phyloP scores from a whole-genome alignment of 2,329 filamentous ascomycete species.

The Aspergillus sp. region DNA sequence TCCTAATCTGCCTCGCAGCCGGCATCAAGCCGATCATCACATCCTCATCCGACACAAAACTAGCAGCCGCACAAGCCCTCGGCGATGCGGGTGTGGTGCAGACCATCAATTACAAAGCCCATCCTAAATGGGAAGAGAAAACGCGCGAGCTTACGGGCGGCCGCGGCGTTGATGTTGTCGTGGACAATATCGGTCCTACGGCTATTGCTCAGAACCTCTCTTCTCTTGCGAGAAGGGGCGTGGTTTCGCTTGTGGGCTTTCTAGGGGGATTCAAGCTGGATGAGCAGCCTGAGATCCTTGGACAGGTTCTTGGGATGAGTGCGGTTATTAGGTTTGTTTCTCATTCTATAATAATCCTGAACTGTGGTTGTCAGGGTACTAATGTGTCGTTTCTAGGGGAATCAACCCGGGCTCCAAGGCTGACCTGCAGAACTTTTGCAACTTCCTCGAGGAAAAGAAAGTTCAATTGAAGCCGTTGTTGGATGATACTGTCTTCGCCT shows the following conservation, averaged over 20 bases:
- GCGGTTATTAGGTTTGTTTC: neutral
- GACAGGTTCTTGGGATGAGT: neutral
- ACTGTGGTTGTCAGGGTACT: neutral
- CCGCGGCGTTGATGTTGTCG: slow-evolving; percentile 17
- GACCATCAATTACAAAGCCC: slow-evolving; percentile 17
- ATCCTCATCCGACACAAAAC: slow-evolving; percentile 19
- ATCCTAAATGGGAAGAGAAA: slow-evolving; percentile 12
- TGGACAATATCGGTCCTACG: slow-evolving; percentile 8
- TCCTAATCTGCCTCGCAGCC: neutral
- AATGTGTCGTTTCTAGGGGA: neutral
- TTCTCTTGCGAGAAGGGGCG: neutral
- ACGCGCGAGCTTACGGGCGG: slow-evolving; percentile 10
- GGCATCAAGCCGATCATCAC: slow-evolving; percentile 8
- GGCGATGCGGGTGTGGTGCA: neutral
- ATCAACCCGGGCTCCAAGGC: slow-evolving; percentile 8
- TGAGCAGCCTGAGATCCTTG: neutral
- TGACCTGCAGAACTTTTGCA: neutral
- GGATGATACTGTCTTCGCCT: slow-evolving; percentile 2
- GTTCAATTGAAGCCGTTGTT: slow-evolving; percentile 4
- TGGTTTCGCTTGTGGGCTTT: neutral
- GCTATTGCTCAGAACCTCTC: neutral
- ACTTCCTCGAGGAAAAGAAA: slow-evolving; percentile 4
- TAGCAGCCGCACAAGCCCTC: neutral
- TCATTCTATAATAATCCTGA: neutral
- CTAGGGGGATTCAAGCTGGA: neutral